Evolutionary conservation across 2,329 filamentous ascomycete species (phyloP).

Genomic region (Colletotrichum coccodes): DNA sequence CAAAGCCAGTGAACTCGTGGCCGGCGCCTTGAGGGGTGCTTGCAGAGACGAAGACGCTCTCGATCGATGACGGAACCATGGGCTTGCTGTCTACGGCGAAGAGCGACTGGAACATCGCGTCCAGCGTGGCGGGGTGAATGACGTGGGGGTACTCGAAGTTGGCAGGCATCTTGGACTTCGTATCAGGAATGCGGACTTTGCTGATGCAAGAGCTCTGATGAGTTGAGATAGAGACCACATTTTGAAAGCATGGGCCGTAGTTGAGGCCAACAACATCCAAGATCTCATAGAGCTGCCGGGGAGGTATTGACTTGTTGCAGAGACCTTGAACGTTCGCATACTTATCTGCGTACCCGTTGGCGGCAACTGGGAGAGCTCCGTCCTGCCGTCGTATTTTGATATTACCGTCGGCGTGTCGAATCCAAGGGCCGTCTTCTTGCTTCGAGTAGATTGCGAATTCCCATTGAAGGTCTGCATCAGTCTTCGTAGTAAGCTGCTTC

Average conservation of each 20-base stretch:
- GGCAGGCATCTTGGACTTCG: conserved; percentile 61
- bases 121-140: conserved; percentile 68
- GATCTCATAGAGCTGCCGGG: conserved; percentile 60
- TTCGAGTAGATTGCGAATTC: conserved; percentile 60
- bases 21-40: conserved; percentile 44
- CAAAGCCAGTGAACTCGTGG: conserved; percentile 52
- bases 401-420: conserved; percentile 32
- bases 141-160: conserved; percentile 63
- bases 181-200: conserved; percentile 57
- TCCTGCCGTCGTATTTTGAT: conserved; percentile 28
- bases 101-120: conserved; percentile 64
- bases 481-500: conserved; percentile 38
- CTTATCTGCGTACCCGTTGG: conserved; percentile 25
- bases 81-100: conserved; percentile 55
- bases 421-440: conserved; percentile 41
- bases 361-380: not conserved
- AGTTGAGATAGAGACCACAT: conserved; percentile 50
- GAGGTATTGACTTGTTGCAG: conserved; percentile 47
- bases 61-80: conserved; percentile 61
- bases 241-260: conserved; percentile 62
- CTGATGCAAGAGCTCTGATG: conserved; percentile 46
- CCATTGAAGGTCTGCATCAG: conserved; percentile 35
- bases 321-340: conserved; percentile 37
- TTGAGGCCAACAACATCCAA: conserved; percentile 62
- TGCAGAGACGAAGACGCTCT: conserved; percentile 57